A percentile compares a stretch with the other conserved stretches of the same genome.
Conservation (phyloP, 257 asterid genomes). For the Solanum pennellii region DNA sequence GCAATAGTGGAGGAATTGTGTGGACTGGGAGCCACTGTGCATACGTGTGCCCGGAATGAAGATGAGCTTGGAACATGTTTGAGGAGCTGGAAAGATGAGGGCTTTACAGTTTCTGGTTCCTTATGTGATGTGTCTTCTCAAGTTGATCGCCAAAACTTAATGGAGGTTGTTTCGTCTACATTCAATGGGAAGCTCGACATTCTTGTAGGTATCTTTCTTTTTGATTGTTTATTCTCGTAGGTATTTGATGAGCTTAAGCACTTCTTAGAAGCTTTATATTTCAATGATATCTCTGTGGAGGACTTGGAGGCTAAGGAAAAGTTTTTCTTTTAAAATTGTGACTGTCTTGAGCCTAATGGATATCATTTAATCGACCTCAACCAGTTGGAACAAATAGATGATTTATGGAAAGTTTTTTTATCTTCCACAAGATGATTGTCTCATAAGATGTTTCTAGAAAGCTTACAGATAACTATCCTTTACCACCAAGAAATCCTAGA, state of each 20-base stretch:
- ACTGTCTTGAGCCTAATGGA: background rate
- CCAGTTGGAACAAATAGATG: background rate
- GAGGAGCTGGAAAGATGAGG: conserved; percentile 38
- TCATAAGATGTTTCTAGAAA: background rate
- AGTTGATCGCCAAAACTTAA: conserved; percentile 31
- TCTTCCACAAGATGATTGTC: background rate
- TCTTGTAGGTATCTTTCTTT: conserved; percentile 28
- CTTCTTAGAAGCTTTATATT: background rate
- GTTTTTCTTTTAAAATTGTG: background rate
- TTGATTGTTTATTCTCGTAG: conserved; percentile 25
- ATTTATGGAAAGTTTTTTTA: background rate
- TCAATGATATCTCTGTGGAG: background rate
- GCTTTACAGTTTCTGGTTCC: conserved; percentile 41
- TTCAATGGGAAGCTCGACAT: conserved; percentile 50
- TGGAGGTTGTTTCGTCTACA: conserved; percentile 21
- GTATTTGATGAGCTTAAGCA: background rate
- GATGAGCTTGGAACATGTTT: conserved; percentile 39
- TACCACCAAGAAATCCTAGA: background rate
- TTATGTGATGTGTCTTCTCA: conserved; percentile 44
- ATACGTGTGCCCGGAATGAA: conserved; percentile 46
- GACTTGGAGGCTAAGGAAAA: background rate
- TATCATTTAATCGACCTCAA: background rate
- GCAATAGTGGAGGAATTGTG: conserved; percentile 67
- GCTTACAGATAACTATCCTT: background rate
- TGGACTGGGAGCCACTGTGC: conserved; percentile 48